Conservation (phyloP, 1,284 basidiomycete species). For the Stereum hirsutum region DNA sequence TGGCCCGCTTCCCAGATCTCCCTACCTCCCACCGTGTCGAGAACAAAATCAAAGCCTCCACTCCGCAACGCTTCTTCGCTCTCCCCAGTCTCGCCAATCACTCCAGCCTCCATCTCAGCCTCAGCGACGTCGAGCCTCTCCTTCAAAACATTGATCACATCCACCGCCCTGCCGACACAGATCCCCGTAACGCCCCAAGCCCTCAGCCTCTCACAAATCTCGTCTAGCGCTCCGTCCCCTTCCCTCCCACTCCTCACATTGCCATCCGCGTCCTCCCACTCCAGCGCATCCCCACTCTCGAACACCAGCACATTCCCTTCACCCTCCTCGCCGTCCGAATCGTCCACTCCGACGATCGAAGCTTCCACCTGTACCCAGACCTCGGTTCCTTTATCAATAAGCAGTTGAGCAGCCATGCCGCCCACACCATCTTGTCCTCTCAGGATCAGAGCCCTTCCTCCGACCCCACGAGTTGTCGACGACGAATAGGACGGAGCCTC, state of each 20-base stretch:
- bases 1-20: slow-evolving; percentile 67
- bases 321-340: slow-evolving; percentile 1
- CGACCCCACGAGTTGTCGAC: no score
- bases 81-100: no score
- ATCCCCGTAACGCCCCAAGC: slow-evolving; percentile 62
- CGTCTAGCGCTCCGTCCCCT: no score
- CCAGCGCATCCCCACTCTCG: slow-evolving; percentile 3
- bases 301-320: slow-evolving; percentile 6
- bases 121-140: slow-evolving; percentile 24
- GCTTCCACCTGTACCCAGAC: slow-evolving; percentile 53
- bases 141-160: slow-evolving; percentile 43
- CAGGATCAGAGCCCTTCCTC: slow-evolving; percentile 49
- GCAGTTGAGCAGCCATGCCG: slow-evolving; percentile 68
- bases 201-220: slow-evolving; percentile 45
- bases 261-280: background rate
- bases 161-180: slow-evolving; percentile 46
- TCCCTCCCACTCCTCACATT: no score
- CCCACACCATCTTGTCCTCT: slow-evolving; percentile 72
- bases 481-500: no score
- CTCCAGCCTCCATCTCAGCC: no score
- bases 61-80: no score
- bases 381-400: slow-evolving; percentile 52
- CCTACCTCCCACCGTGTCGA: slow-evolving; percentile 76
- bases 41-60: slow-evolving; percentile 69
- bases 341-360: slow-evolving; percentile 5